These are phyloP conservation scores for Neofusicoccum umdonicola DNA, from an alignment of 2,329 filamentous ascomycete genomes.

Conservation along the genomic window DNA sequence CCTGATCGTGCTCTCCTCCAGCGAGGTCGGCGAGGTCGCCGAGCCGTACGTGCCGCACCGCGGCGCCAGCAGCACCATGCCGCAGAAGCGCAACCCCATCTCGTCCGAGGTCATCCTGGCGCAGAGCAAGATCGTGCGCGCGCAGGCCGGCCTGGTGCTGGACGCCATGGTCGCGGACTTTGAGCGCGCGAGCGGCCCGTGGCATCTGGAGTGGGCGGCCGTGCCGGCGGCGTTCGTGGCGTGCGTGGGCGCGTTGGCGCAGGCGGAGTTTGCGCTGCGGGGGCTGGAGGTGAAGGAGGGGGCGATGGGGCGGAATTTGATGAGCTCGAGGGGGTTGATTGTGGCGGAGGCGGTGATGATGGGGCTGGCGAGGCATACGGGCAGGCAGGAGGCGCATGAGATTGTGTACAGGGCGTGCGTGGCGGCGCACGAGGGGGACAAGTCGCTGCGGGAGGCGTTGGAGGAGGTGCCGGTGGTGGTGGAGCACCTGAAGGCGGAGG, in stretches of 20 bases:
- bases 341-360: slow-evolving; percentile 63
- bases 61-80: slow-evolving; percentile 37
- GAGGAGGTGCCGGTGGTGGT: slow-evolving; percentile 42
- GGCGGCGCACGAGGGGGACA: slow-evolving; percentile 46
- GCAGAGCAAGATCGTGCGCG: slow-evolving; percentile 53
- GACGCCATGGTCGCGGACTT: slow-evolving; percentile 60
- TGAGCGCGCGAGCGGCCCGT: slow-evolving; percentile 57
- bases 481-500: slow-evolving; percentile 40
- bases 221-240: slow-evolving; percentile 55
- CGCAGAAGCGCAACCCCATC: slow-evolving; percentile 56
- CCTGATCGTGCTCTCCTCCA: slow-evolving; percentile 58
- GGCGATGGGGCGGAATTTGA: slow-evolving; percentile 52
- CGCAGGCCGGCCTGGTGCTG: slow-evolving; percentile 52
- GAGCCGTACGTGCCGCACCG: slow-evolving; percentile 46
- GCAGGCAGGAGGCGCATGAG: slow-evolving; percentile 55
- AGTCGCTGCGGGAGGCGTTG: slow-evolving; percentile 45
- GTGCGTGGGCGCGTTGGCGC: slow-evolving; percentile 52
- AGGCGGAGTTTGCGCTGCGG: slow-evolving; percentile 54
- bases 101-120: slow-evolving; percentile 57
- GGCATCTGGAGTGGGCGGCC: slow-evolving; percentile 60
- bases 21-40: slow-evolving; percentile 53
- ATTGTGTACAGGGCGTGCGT: slow-evolving; percentile 57
- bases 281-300: slow-evolving; percentile 52
- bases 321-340: slow-evolving; percentile 53
- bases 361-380: slow-evolving; percentile 53